phyloP scores from a whole-genome alignment of 768 basidiomycete genomes.

The Leccinellum albellum region DNA sequence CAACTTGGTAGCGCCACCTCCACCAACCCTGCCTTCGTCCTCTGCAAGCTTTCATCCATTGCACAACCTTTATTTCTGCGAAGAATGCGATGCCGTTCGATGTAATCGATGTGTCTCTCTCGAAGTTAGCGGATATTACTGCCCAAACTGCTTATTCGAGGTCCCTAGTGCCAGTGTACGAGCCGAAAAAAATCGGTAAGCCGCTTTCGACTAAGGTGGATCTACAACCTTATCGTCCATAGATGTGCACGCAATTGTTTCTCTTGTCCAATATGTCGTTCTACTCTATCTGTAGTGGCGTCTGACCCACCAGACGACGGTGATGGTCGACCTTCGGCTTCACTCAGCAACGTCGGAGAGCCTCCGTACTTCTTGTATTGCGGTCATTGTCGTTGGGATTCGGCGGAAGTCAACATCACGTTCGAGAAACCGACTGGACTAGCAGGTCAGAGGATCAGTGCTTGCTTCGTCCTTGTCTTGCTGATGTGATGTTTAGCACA shows the following conservation, averaged over 20 bases:
- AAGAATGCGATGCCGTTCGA: constrained; percentile 94
- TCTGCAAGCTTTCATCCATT: constrained; percentile 80
- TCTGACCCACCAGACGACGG: constrained; percentile 71
- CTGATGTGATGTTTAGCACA: constrained; percentile 54
- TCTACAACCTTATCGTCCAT: constrained; percentile 2
- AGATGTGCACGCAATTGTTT: constrained; percentile 99
- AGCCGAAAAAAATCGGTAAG: constrained; percentile 91
- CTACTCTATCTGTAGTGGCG: constrained; percentile 87
- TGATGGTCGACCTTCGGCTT: constrained; percentile 51
- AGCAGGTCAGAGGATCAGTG: constrained; percentile 55
- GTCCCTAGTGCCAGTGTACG: constrained; percentile 98
- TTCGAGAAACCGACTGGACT: constrained; percentile 98
- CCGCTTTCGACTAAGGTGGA: constrained; percentile 6
- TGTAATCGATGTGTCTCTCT: constrained; percentile 90
- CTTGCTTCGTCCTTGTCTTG: not conserved
- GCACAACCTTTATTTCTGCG: constrained; percentile 90
- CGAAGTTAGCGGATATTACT: constrained; percentile 97
- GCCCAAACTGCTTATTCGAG: constrained; percentile 97
- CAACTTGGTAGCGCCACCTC: constrained; percentile 52
- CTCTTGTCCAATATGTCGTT: constrained; percentile 88
- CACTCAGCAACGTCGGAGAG: constrained; percentile 64
- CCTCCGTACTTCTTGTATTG: constrained; percentile 91
- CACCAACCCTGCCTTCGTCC: constrained; percentile 73
- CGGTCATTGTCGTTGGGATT: constrained; percentile 93
- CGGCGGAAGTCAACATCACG: constrained; percentile 82